phyloP scores from a whole-genome alignment of 2,329 filamentous ascomycete genomes.

The Trichothecium roseum region DNA sequence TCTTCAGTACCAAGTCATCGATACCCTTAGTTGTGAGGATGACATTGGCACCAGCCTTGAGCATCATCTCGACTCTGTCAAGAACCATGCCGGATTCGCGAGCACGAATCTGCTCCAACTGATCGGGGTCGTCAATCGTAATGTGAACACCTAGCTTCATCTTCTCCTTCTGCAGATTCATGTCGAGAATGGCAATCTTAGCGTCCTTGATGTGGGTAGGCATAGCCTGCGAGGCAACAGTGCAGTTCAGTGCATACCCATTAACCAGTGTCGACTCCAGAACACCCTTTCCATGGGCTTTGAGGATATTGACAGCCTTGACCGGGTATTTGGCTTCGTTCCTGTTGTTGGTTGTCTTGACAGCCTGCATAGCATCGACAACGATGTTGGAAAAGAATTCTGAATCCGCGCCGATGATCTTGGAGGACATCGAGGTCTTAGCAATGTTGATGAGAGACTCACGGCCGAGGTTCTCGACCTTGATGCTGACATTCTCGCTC shows the following conservation, averaged over 20 bases:
- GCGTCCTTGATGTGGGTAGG: conserved; percentile 83
- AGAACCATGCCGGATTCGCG: conserved; percentile 88
- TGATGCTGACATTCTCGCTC: conserved; percentile 95
- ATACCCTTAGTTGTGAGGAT: conserved; percentile 97
- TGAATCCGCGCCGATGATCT: conserved; percentile 92
- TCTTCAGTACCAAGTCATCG: conserved; percentile 88
- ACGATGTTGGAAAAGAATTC: conserved; percentile 98
- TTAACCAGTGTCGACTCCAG: conserved; percentile 85
- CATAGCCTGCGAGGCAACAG: conserved; percentile 97
- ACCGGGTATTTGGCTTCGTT: conserved; percentile 94
- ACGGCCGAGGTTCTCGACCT: conserved; percentile 82
- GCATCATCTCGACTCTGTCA: conserved; percentile 91
- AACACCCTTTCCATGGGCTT: conserved; percentile 90
- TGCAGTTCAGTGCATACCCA: conserved; percentile 97
- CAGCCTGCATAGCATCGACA: conserved; percentile 89
- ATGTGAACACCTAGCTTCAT: conserved; percentile 99
- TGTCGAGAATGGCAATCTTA: conserved; percentile 93
- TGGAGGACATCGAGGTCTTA: conserved; percentile 98
- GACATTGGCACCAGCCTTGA: conserved; percentile 95
- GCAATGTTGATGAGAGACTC: conserved; percentile 92
- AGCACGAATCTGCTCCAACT: conserved; percentile 93
- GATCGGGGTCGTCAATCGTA: conserved; percentile 92
- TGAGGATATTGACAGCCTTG: conserved; percentile 97
- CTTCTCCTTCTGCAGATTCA: conserved; percentile 97
- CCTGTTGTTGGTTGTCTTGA: conserved; percentile 86